A percentile compares a stretch with the other conserved stretches of the same genome.
Conservation (phyloP, 2,329 filamentous ascomycete species). For the Pseudogymnoascus sp. region DNA sequence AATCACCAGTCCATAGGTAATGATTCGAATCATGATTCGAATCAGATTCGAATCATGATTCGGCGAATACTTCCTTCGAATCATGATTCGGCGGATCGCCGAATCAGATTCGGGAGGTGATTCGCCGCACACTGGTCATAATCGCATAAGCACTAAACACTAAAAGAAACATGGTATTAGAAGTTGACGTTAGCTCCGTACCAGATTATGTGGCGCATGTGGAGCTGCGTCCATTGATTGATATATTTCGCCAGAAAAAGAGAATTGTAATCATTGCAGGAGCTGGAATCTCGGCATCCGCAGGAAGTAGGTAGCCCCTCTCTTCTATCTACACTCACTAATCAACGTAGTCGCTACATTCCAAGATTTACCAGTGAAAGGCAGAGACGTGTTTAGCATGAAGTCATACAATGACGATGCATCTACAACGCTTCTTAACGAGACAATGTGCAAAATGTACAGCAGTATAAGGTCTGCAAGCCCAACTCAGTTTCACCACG, state of each 20-base stretch:
- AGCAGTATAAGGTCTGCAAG: conserved; percentile 63
- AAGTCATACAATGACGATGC: conserved; percentile 85
- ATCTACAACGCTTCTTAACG: conserved; percentile 79
- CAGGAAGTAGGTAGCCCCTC: conserved; percentile 56
- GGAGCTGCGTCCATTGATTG: conserved; percentile 57
- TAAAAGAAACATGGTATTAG: conserved; percentile 10
- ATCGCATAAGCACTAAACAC: conserved; percentile 8
- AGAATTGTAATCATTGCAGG: conserved; percentile 94
- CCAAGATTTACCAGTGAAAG: conserved; percentile 29
- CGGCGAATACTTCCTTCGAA: no score
- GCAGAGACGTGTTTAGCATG: conserved; percentile 61
- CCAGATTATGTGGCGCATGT: conserved; percentile 15
- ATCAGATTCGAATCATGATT: no score
- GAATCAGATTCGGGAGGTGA: no score
- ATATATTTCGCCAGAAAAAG: conserved; percentile 72
- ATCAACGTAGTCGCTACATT: conserved; percentile 16
- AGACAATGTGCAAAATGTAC: conserved; percentile 83
- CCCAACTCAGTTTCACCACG: conserved; percentile 81
- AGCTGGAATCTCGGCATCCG: conserved; percentile 88
- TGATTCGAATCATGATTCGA: no score
- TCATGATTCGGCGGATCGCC: no score
- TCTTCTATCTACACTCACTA: conserved; percentile 9
- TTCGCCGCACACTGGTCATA: no score
- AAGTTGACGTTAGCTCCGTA: conserved; percentile 11
- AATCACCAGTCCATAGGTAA: no score